Evolutionary conservation across 2,329 filamentous ascomycete genomes (phyloP), one percentile per base, ranked within the genome.

Genomic region (Domatiomyces globalis): DNA sequence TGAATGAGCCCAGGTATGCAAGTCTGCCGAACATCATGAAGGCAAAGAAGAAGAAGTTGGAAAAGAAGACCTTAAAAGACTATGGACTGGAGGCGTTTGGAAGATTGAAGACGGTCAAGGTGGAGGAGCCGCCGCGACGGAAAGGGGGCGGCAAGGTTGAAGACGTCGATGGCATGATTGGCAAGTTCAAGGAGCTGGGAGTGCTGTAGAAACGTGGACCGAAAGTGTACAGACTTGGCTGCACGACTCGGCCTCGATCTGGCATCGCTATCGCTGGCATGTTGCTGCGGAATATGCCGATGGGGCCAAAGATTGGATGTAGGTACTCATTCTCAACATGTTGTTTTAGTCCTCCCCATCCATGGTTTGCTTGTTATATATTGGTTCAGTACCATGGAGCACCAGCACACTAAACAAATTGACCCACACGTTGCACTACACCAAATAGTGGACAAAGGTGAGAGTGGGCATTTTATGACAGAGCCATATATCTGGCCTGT

Each of bases 21-120:
- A 95, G 81, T 69, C 69, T 98, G 78, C 90, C 89, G 48, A 96
- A 96, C 67, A 96, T 98, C 59, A 98, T 98, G 92, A 98, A 96
- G 83, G 92, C 92, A 49, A 98, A 98, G 85, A 98, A 96, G 85
- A 98, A 98, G 84, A 86, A 86, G 65, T 65, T 98, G 62, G 87
- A 92, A 63, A 96, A 95, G 84, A 84, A 87, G 77, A 87, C 78
- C 59, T 68, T 95, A 67, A 77, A 74, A 52, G 92, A 98, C 65
- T 85, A 85, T 67, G 87, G 85, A 1, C 71, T 95, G 44, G 82
- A 88, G 62, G 79, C 78, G 49, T 76, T 78, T 67, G 81, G 77
- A 70, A 77, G 89, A 62, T 70, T 98, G 67, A 95, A 92, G 80
- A 85, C 87, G 50, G 64, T 96, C 61, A 92, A 92, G 78, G 89